These are phyloP conservation scores for Ganoderma boninense DNA, from an alignment of 1,284 basidiomycete species.

Conservation along the genomic window DNA sequence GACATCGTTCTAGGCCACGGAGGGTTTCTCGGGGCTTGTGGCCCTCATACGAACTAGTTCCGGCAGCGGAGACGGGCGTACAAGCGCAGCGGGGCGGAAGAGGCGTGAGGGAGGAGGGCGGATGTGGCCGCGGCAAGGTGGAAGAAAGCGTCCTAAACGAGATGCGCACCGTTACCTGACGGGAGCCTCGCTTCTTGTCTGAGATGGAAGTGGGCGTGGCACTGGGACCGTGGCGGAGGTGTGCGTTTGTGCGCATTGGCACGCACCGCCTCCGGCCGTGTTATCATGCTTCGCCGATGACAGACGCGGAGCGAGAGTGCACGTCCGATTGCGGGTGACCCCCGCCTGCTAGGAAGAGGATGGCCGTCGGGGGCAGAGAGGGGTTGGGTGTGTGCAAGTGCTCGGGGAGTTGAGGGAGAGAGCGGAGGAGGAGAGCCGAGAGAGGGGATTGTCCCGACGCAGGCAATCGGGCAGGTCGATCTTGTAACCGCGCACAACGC, in stretches of 20 bases:
- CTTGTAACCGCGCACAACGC: conserved; percentile 33
- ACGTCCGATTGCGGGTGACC: not conserved
- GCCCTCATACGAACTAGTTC: not conserved
- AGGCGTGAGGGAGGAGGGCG: not conserved
- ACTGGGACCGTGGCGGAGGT: not conserved
- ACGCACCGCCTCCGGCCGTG: conserved; percentile 24
- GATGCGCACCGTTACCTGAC: conserved; percentile 14
- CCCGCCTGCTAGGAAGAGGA: not conserved
- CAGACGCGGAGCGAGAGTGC: not conserved
- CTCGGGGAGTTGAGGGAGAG: conserved; percentile 23
- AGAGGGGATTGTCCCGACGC: not conserved
- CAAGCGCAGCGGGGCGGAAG: not conserved
- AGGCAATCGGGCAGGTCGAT: conserved; percentile 35
- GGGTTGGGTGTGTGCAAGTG: not conserved
- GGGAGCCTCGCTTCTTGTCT: conserved; percentile 25
- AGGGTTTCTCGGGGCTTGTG: conserved; percentile 2
- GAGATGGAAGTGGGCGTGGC: conserved; percentile 19
- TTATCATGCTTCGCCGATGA: conserved; percentile 7
- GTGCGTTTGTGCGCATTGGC: conserved; percentile 2
- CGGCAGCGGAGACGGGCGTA: not conserved
- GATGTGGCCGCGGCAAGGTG: not conserved
- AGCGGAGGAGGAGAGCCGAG: not conserved
- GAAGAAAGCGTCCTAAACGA: conserved; percentile 2
- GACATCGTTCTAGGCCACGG: conserved; percentile 12
- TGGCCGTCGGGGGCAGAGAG: not conserved